Evolutionary conservation across 148 eudicot genomes (phyloP).

Genomic region (Vaccinium vitisidaea): DNA sequence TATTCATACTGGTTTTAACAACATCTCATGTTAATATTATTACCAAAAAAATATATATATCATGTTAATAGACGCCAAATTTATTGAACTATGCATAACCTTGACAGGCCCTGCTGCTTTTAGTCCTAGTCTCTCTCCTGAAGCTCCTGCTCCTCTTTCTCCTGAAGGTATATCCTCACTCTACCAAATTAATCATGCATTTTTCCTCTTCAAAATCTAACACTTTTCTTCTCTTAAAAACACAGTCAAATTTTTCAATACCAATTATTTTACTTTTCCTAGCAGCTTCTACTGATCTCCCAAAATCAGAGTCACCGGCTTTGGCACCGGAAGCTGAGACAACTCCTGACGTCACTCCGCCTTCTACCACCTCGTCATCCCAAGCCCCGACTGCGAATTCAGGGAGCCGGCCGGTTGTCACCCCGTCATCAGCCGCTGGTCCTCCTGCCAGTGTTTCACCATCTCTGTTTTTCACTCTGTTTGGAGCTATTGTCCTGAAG

Average conservation of each 20-base stretch:
- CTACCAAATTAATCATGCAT: not conserved
- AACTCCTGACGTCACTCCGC: conserved; percentile 40
- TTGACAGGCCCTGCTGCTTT: conserved; percentile 50
- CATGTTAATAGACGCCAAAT: no score
- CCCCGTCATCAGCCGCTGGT: conserved; percentile 38
- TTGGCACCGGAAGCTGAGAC: conserved; percentile 42
- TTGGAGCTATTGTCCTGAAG: conserved; percentile 32
- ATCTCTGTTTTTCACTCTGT: conserved; percentile 28
- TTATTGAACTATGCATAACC: not conserved
- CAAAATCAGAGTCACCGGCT: conserved; percentile 38
- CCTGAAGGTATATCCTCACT: not conserved
- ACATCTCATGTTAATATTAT: no score
- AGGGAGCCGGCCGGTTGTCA: conserved; percentile 35
- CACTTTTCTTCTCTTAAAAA: not conserved
- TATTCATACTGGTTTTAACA: no score
- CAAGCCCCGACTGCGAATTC: conserved; percentile 39
- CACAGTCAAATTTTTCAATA: not conserved
- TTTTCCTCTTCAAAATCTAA: not conserved
- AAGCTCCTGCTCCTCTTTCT: not conserved
- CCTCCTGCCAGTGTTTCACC: conserved; percentile 32
- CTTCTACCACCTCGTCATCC: conserved; percentile 33
- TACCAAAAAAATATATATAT: no score
- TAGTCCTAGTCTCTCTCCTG: conserved; percentile 43
- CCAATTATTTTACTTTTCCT: not conserved
- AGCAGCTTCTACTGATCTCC: conserved; percentile 33